phyloP scores from a whole-genome alignment of 805 yeast genomes.

The Komagataella phaffii region DNA sequence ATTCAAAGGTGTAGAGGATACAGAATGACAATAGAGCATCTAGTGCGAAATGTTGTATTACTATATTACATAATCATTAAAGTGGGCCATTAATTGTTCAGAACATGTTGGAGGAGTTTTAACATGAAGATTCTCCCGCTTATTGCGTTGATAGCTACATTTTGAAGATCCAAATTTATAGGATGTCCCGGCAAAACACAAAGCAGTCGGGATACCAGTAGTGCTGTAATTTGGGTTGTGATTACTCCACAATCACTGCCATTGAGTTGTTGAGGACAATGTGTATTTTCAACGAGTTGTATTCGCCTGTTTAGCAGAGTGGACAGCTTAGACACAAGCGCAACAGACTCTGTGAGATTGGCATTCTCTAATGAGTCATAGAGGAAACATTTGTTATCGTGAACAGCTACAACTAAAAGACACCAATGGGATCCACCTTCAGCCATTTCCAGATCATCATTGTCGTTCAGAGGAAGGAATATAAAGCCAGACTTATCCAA shows the following conservation, averaged over 20 bases:
- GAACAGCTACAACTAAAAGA: conserved; percentile 35
- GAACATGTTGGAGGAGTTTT: neutral
- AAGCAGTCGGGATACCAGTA: conserved; percentile 19
- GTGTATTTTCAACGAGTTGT: conserved; percentile 8
- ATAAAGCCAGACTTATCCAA: conserved; percentile 31
- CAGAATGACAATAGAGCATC: neutral
- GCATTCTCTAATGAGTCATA: conserved; percentile 46
- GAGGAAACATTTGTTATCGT: conserved; percentile 33
- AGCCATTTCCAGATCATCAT: conserved; percentile 40
- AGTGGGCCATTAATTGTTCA: neutral
- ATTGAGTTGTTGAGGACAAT: conserved; percentile 47
- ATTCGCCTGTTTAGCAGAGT: conserved; percentile 11
- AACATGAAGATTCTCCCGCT: conserved; percentile 31
- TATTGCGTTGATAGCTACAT: conserved; percentile 31
- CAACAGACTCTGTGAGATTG: conserved; percentile 23
- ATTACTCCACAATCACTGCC: conserved; percentile 57
- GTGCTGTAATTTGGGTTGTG: conserved; percentile 22
- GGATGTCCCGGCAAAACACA: conserved; percentile 13
- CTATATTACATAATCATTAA: neutral
- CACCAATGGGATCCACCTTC: conserved; percentile 77
- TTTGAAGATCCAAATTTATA: conserved; percentile 24
- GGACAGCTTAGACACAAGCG: conserved; percentile 18
- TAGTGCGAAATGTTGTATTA: neutral
- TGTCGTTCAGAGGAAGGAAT: conserved; percentile 58
- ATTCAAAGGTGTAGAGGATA: neutral